Conservation (phyloP, 2,329 filamentous ascomycete genomes). For the Neonectria magnoliae region DNA sequence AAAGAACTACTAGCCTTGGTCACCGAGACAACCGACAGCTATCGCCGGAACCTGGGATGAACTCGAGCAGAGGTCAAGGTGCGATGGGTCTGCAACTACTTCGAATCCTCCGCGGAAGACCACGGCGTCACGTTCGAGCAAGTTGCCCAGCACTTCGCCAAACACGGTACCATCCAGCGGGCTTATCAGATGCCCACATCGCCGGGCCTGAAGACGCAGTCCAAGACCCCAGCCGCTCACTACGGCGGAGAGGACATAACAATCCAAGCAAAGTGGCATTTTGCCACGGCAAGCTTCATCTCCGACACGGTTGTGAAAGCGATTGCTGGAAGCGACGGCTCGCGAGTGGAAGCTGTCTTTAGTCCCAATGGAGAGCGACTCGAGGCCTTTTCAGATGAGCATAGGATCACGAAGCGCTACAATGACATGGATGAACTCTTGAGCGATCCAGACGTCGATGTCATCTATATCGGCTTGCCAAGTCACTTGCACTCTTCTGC, state of each 20-base stretch:
- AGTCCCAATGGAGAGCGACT: conserved; percentile 39
- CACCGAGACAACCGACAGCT: background rate
- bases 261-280: background rate
- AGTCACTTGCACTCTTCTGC: conserved; percentile 42
- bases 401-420: conserved; percentile 34
- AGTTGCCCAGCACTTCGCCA: background rate
- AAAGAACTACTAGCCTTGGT: background rate
- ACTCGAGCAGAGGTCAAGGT: background rate
- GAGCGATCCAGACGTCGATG: conserved; percentile 38
- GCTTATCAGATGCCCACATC: background rate
- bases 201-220: background rate
- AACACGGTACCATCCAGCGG: background rate
- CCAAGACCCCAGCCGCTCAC: conserved; percentile 1
- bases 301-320: conserved; percentile 39
- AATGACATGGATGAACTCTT: conserved; percentile 35
- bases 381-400: conserved; percentile 38
- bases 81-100: background rate
- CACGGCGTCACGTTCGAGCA: background rate
- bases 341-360: conserved; percentile 41
- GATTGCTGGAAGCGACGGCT: conserved; percentile 34
- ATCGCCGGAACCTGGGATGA: background rate
- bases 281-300: conserved; percentile 39
- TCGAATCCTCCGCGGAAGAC: background rate
- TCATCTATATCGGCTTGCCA: conserved; percentile 42
- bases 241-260: background rate